Evolutionary conservation across 805 yeast species (phyloP), one percentile per base, ranked within the genome.

Genomic region (Helenozyma baotianmanensis): DNA sequence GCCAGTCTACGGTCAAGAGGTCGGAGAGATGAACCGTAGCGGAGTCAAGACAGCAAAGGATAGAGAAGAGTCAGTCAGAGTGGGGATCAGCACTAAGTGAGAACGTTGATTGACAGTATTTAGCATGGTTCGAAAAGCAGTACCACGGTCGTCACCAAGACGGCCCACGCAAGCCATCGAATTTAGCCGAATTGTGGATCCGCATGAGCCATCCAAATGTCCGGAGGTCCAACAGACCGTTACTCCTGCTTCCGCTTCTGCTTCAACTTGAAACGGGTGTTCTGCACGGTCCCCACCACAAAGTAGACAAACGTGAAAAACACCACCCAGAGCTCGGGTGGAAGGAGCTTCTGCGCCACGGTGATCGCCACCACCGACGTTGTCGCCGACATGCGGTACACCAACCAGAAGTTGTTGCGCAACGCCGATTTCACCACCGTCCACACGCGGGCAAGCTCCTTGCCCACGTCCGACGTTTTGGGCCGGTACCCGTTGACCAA

Each of bases 311-410:
- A 41, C 43, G 70, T 72, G 57, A 77, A 77, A 50, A 78, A 79
- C 3, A 75, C 76, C 9, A 76, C 78, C 87, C 87, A 80, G 19
- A 71, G 57, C 45, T 78, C 75, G 2, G 80, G 80, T 7, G 67
- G 61, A 9, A 80, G 43, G 40, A 65, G 76, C 32, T 62, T 71
- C 49, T 80, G 87, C 4, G 84, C 82, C 19, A 76, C 38, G 1
- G 70, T 45, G 48, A 78, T 55, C 4, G 78, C 69, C 3, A 72
- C 46, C 9, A 76, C 70, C 23, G 76, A 70, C 4, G 81, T 70
- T n/a, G 70, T 42, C 59, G 77, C 67, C 1, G 83, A 74, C 1
- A 76, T 61, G 40, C 68, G 70, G 37, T 76, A 58, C 6, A 77
- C 73, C 1, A 65, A 47, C 29, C 62, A 42, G 35, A 72, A 70